phyloP scores from a whole-genome alignment of 768 basidiomycete species.

The Amanita polypyramis region DNA sequence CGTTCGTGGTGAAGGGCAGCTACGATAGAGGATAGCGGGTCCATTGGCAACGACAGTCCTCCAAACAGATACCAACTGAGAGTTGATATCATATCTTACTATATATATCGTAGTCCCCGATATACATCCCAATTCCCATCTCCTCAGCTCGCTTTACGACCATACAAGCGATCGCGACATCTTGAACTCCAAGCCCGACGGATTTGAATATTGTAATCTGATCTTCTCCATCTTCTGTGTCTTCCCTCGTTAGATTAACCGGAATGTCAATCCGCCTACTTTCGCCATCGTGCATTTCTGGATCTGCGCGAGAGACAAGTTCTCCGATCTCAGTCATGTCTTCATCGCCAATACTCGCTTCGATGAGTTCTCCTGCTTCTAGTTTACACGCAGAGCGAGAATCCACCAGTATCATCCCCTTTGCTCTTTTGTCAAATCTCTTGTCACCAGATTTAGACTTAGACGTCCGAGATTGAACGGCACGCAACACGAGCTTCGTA shows the following conservation, averaged over 20 bases:
- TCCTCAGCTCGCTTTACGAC: constrained; percentile 53
- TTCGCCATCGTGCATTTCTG: neutral
- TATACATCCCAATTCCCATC: constrained; percentile 35
- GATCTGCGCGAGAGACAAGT: constrained; percentile 21
- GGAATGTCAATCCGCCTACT: neutral
- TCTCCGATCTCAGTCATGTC: constrained; percentile 65
- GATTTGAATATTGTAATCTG: constrained; percentile 79
- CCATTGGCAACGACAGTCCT: no score
- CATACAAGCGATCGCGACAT: constrained; percentile 69
- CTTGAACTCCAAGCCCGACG: constrained; percentile 82
- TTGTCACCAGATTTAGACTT: neutral
- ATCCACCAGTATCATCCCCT: constrained; percentile 55
- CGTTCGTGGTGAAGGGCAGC: no score
- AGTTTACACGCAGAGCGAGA: constrained; percentile 55
- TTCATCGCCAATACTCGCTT: constrained; percentile 26
- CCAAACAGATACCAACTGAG: no score
- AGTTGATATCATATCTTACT: no score
- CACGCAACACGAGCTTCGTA: constrained; percentile 40
- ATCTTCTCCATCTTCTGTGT: constrained; percentile 16
- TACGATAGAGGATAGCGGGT: no score
- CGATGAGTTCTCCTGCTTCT: constrained; percentile 80
- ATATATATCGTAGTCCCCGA: constrained; percentile 35
- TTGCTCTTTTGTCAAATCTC: neutral
- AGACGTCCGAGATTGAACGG: constrained; percentile 14
- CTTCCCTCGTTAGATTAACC: neutral